Base-by-base conservation (phyloP, 2,329 filamentous ascomycete genomes). In the Emericellopsis atlantica region DNA sequence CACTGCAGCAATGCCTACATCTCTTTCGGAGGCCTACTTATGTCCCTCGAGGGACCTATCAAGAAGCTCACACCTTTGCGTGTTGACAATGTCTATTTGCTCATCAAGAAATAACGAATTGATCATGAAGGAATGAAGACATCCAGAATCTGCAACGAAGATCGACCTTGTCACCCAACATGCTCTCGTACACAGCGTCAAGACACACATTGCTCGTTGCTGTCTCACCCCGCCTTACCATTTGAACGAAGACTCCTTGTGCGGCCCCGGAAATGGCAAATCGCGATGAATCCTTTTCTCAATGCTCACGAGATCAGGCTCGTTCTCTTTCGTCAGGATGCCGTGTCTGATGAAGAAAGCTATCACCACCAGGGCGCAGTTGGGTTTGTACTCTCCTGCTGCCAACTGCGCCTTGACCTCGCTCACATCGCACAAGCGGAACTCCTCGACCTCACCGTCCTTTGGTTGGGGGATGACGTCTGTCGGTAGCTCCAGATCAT, bases 11-110 rank as follows among this genome's bases (percentile, higher is more conserved):
- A 95, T 60, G 86, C 88, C 23, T 98, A 90, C 63, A 74, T 93
- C 51, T 95, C 88, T 2, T 98, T 95, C 54, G 92, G 92, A 37
- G 92, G 92, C 7, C 68, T 98, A 48, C 65, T 98, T 53, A 81
- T 96, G 65, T 87, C 83, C 53, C 73, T 98, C 42, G 84, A 95
- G 54, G 92, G 93, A 6, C 92, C 92, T 3, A 92, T 94, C 62
- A 93, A 92, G 72, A 95, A 95, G 69, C 76, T 98, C 47, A 93
- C 84, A 29, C 84, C 88, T 23, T 66, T 98, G 55, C 79, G 88
- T 53, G 90, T 95, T 54, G 92, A 98, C 60, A 82, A 95, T 57
- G 79, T 93, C 48, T 98, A 98, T 59, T 74, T 98, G 45, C 73
- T 96, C 45, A 70, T 94, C 51, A 98, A 95, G 78, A 95, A 93